Base-by-base conservation (phyloP, 192 early-diverging fungal genomes). In the Linnemannia elongata region DNA sequence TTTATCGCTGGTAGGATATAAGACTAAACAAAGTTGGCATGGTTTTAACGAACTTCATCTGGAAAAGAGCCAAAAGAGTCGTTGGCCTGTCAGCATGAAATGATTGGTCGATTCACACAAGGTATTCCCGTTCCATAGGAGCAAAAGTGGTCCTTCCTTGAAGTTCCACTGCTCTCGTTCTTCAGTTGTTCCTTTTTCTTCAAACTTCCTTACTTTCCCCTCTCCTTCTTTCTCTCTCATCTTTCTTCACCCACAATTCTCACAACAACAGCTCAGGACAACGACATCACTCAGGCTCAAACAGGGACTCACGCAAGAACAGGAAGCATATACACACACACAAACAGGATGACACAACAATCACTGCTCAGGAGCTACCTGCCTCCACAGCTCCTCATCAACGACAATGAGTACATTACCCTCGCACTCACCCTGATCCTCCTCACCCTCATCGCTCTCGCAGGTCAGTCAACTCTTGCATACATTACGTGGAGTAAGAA, bases 361-460 rank as follows among this genome's bases (percentile, higher is more conserved):
- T 82, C 80, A 22, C 17, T 41, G 4, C 75, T 82, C 75, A 72
- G 71, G 38, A 49, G 55, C 20, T 27, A 76, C 74, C 75, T 85
- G n/a, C 83, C 83, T 57, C 73, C 68, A 12, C 78, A 79, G 42
- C 33, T 85, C 74, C 76, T 85, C 83, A 80, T 85, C 57, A 68
- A 73, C 74, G 39, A 76, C 38, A 85, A 80, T 52, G 83, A 85
- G 54, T 76, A 79, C 55, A 27, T 80, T 33, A 80, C 83, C 27
- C 27, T 85, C 20, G 66, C 66, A 47, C 20, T 76, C 68, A 39
- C 80, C 30, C n/a, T 80, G 3, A 39, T 75, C 41, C 35, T 85
- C n/a, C 20, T 85, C 30, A 49, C 68, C 24, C 49, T 80, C 27
- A 75, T 69, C 45, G 83, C 54, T 0, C 36, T 85, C 42, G 78